Evolutionary conservation across 2,329 filamentous ascomycete species (phyloP), one percentile per base, ranked within the genome.

Genomic region (Penicillium sp.): DNA sequence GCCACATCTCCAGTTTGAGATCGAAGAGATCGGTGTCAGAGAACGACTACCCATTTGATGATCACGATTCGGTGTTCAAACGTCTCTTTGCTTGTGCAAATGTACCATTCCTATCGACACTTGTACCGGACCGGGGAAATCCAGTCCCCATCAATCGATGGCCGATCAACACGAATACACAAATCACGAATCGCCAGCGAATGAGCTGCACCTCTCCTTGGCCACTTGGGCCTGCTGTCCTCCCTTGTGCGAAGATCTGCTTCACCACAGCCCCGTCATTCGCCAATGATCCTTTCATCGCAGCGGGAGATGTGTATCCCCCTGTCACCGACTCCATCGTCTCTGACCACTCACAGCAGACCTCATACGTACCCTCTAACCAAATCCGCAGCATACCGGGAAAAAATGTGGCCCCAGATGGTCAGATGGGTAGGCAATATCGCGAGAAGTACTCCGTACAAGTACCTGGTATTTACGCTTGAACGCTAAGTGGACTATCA

Each of bases 311-410:
- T 27, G 21, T 39, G 41, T 40, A 7, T 31, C 18, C 18, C 40
- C 21, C 18, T 32, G 8, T 16, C 21, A 38, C 21, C 38, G 43
- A 42, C 40, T 34, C 51, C 34, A n/a, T 45, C 41, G 18, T 18
- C 2, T 8, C 31, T 50, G 13, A 32, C 51, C 51, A 54, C 51
- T 54, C 34, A 54, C 16, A 18, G 22, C 16, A 18, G 16, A 9
- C 13, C 13, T 21, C 16, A 39, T 45, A 32, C 27, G 27, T 41
- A 21, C 21, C 27, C 38, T 38, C 31, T 36, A 42, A 48, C 45
- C 16, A 27, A 13, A 11, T 48, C 48, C 7, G 22, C 44, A 9
- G 7, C 11, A 8, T 8, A 18, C 31, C 27, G 7, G 4, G 13
- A 34, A 22, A 34, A 22, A 41, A 22, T 40, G 32, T 32, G 43